Conservation (phyloP, 1,284 basidiomycete genomes). For the Ustilago esculenta region DNA sequence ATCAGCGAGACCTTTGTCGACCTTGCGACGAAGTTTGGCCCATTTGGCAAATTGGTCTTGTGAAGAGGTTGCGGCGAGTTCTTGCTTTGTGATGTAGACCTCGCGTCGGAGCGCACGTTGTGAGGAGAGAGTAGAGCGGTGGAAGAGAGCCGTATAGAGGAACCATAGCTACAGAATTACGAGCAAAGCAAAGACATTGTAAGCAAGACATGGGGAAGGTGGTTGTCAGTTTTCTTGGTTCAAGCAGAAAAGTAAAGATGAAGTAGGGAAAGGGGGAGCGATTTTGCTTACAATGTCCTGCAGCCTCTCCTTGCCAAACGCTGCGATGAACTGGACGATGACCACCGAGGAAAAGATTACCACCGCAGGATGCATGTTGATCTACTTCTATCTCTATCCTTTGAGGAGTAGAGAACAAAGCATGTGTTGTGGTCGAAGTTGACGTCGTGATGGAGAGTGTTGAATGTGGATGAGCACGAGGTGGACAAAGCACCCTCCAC, state of each 20-base stretch:
- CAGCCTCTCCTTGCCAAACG: conserved; percentile 46
- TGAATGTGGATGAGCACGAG: conserved; percentile 4
- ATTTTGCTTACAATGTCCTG: conserved; percentile 31
- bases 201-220: neutral
- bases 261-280: neutral
- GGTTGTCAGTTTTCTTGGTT: neutral
- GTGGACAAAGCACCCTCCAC: conserved; percentile 19
- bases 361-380: conserved; percentile 55
- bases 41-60: conserved; percentile 99
- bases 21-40: conserved; percentile 88
- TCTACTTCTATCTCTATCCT: too few species aligned
- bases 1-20: conserved; percentile 92
- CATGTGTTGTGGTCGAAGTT: too few species aligned
- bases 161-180: conserved; percentile 18
- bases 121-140: conserved; percentile 31
- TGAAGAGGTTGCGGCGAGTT: conserved; percentile 86
- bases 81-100: conserved; percentile 76
- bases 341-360: conserved; percentile 51
- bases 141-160: conserved; percentile 36
- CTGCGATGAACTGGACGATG: conserved; percentile 30
- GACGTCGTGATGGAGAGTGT: neutral
- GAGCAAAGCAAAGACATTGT: too few species aligned
- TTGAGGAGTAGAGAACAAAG: too few species aligned
- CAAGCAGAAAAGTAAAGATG: neutral
- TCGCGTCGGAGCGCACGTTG: conserved; percentile 49